Base-by-base conservation (phyloP, 1,284 basidiomycete genomes). In the Trametes pubescens region DNA sequence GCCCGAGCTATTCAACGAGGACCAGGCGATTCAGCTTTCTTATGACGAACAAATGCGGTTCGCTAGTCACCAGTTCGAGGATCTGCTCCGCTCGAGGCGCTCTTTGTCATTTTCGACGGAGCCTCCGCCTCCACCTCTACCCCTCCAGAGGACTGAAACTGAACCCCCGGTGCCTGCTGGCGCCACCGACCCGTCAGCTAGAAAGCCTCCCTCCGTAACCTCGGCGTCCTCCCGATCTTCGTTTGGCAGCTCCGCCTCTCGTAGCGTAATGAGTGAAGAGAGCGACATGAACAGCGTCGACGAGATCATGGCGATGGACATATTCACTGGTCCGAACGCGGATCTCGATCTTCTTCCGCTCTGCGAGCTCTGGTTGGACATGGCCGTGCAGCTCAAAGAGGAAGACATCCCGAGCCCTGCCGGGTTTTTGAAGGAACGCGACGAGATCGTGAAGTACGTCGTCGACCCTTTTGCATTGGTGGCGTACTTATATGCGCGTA, bases 391-490 rank as follows among this genome's bases (percentile, higher is more conserved):
- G 6, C 40, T 64, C 62, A 59, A 34, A 1, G 38, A 40, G 7
- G 62, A 64, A 18, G 46, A 43, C 8, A 56, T 64, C 13, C 57
- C 62, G 10, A 51, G n/a, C 32, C 62, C 62, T 2, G 8, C 37
- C 4, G 62, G 35, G 14, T 52, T 54, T 3, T 13, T 46, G 3
- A 0, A 43, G 44, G 40, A 64, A 22, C 21, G 26, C 29, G 35
- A 56, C 9, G 22, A 43, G 16, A 35, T 64, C 35, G 22, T 26
- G 0, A 26, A 16, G 62, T 64, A 32, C 11, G 48, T 32, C 40
- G 14, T 7, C 14, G 4, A 43, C 13, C 18, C 10, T 11, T 10
- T 11, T 10, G 37, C 37, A 16, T 16, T 2, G 4, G 37, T 4
- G 14, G 14, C 40, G 3, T 43, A 7, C 40, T 16, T 8, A 43